Percentiles rank a stretch among this genome's conserved stretches.
Conservation (phyloP, 2,329 filamentous ascomycete genomes). For the Botrytis squamosa region DNA sequence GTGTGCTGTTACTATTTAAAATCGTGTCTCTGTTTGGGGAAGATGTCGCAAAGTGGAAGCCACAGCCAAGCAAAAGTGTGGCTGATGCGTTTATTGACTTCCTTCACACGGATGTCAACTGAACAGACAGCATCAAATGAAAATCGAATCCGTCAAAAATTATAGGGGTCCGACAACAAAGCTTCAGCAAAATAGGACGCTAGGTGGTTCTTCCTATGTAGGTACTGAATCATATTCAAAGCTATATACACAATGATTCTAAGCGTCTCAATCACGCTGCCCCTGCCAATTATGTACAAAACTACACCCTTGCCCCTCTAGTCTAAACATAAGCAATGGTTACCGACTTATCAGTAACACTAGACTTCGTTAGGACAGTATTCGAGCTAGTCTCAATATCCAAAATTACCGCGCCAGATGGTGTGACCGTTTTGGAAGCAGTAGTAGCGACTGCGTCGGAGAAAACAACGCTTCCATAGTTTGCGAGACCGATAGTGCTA, state of each 20-base stretch:
- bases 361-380: neutral
- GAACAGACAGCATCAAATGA: neutral
- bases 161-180: neutral
- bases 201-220: neutral
- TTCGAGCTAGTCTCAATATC: neutral
- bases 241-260: neutral
- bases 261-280: neutral
- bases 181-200: neutral
- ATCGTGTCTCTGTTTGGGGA: neutral
- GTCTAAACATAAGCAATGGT: constrained; percentile 4
- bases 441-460: constrained; percentile 30
- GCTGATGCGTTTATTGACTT: neutral
- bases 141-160: neutral
- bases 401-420: neutral
- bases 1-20: neutral
- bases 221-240: neutral
- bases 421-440: neutral
- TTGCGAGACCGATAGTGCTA: constrained; percentile 44
- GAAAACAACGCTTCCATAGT: constrained; percentile 49
- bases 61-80: neutral
- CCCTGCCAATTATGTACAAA: neutral
- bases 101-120: neutral
- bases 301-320: neutral
- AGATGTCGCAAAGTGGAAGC: neutral
- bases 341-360: neutral